Evolutionary conservation across 2,329 filamentous ascomycete species (phyloP).

Genomic region (Alternaria longipes): DNA sequence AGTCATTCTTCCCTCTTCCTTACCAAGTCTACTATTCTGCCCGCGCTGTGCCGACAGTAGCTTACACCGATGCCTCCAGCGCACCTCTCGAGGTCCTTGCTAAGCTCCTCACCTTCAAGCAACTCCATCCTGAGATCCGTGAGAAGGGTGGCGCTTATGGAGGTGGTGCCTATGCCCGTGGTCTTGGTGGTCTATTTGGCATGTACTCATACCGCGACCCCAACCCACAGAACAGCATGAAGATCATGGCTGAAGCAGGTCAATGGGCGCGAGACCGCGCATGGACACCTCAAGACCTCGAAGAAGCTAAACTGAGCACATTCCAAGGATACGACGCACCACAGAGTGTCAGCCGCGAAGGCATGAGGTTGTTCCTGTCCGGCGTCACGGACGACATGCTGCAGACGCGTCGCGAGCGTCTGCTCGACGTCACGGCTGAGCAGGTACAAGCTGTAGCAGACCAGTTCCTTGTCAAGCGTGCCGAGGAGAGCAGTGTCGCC

Average conservation of each 20-base stretch:
- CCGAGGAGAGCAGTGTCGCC: conserved; percentile 70
- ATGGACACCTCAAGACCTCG: conserved; percentile 86
- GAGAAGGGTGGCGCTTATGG: conserved; percentile 98
- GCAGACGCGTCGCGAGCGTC: conserved; percentile 80
- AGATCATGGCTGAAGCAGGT: conserved; percentile 84
- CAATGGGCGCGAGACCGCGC: conserved; percentile 81
- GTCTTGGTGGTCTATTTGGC: conserved; percentile 85
- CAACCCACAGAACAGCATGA: conserved; percentile 87
- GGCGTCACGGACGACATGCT: conserved; percentile 90
- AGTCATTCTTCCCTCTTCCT: conserved; percentile 90
- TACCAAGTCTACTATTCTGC: conserved; percentile 98
- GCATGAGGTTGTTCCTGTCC: conserved; percentile 83
- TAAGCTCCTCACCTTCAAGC: conserved; percentile 93
- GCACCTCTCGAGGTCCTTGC: conserved; percentile 88
- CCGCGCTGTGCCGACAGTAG: conserved; percentile 80
- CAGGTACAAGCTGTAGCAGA: conserved; percentile 85
- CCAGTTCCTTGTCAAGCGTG: conserved; percentile 76
- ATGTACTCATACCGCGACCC: conserved; percentile 98
- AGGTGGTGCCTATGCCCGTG: conserved; percentile 83
- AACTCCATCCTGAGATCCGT: conserved; percentile 95
- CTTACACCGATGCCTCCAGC: conserved; percentile 78
- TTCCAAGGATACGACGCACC: conserved; percentile 95
- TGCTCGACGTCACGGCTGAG: conserved; percentile 84
- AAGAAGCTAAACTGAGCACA: conserved; percentile 94
- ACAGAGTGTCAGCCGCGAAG: conserved; percentile 84